phyloP scores from a whole-genome alignment of 805 yeast species.

The Candida ulmi region DNA sequence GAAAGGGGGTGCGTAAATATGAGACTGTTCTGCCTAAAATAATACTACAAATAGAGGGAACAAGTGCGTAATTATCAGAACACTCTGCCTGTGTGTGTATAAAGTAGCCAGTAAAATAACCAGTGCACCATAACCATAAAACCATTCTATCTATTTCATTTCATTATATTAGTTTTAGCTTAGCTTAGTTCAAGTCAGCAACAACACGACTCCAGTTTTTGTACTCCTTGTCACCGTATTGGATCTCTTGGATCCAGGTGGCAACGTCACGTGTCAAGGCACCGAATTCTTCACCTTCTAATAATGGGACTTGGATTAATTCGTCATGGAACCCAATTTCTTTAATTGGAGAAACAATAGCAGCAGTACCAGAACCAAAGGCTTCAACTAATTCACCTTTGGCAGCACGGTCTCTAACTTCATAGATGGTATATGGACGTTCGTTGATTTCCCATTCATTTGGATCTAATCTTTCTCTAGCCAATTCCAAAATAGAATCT shows the following conservation, averaged over 20 bases:
- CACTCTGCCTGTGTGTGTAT: too few relatives aligned
- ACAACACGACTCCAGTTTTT: slow-evolving; percentile 43
- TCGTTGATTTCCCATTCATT: slow-evolving; percentile 80
- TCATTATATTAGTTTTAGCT: too few relatives aligned
- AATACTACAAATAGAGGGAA: too few relatives aligned
- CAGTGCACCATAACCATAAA: too few relatives aligned
- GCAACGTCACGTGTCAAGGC: slow-evolving; percentile 72
- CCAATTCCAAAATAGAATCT: slow-evolving; percentile 75
- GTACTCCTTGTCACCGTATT: slow-evolving; percentile 78
- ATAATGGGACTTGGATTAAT: slow-evolving; percentile 71
- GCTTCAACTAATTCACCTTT: slow-evolving; percentile 89
- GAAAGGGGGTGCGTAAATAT: too few relatives aligned
- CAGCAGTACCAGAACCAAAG: slow-evolving; percentile 97
- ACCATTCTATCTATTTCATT: too few relatives aligned
- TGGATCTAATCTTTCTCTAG: slow-evolving; percentile 68
- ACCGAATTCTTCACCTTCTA: slow-evolving; percentile 75
- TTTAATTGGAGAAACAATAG: slow-evolving; percentile 90
- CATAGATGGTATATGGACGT: slow-evolving; percentile 76
- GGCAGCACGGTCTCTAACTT: slow-evolving; percentile 69
- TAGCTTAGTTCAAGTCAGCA: slow-evolving; percentile 23
- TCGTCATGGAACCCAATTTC: slow-evolving; percentile 76
- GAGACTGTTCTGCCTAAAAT: too few relatives aligned
- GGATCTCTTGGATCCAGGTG: slow-evolving; percentile 83
- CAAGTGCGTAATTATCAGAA: too few relatives aligned
- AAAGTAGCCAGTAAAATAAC: too few relatives aligned